Percentiles rank a stretch among this genome's conserved stretches.
Evolutionary conservation across 2,329 filamentous ascomycete species (phyloP).

Genomic region (Aureobasidium vineae): DNA sequence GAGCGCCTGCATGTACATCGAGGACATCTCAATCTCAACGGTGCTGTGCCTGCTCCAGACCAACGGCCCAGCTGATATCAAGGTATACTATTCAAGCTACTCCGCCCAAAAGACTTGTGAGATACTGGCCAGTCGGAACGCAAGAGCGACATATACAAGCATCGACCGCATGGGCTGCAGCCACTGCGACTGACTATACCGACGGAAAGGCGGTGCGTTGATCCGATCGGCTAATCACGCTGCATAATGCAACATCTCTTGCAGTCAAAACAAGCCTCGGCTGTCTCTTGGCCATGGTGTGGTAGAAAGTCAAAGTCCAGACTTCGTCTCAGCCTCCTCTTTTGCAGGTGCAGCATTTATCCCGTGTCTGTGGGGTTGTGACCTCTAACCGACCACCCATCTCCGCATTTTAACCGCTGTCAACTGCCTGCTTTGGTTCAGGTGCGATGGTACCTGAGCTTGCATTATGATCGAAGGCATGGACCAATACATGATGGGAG

Average conservation of each 20-base stretch:
- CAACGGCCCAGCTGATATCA: not conserved
- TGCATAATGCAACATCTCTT: not conserved
- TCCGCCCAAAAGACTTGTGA: not conserved
- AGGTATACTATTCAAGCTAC: not conserved
- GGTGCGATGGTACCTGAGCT: constrained; percentile 2
- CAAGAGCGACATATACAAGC: not conserved
- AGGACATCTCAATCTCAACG: not conserved
- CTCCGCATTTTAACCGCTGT: constrained; percentile 10
- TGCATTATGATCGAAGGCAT: not conserved
- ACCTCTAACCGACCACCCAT: not conserved
- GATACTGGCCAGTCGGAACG: not conserved
- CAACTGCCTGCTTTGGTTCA: not conserved
- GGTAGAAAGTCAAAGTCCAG: constrained; percentile 3
- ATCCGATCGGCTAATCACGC: not conserved
- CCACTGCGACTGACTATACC: not conserved
- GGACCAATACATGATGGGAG: not conserved
- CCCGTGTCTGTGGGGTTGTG: constrained; percentile 7
- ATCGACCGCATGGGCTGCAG: too few species aligned
- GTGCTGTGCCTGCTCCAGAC: not conserved
- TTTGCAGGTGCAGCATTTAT: not conserved
- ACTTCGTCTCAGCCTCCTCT: constrained; percentile 6
- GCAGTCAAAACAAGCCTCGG: constrained; percentile 1
- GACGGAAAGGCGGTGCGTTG: not conserved
- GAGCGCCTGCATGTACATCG: not conserved
- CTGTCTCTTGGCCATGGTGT: not conserved